Evolutionary conservation across 352 stramenopile species (phyloP).

Genomic region (Globisporangium emineosum): DNA sequence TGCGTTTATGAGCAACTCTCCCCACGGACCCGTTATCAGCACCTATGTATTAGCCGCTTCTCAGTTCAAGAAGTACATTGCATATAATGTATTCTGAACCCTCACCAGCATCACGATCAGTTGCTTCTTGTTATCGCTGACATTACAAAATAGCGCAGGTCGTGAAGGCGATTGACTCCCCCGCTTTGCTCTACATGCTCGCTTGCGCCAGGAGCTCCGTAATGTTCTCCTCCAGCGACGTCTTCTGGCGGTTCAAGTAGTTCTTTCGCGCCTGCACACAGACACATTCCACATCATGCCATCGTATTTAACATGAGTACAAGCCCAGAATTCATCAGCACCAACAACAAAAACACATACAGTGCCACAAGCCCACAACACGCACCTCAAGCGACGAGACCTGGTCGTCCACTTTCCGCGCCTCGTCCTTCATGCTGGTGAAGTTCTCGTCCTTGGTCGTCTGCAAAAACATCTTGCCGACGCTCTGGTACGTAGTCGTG

Average conservation of each 20-base stretch:
- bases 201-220: constrained; percentile 77
- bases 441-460: constrained; percentile 53
- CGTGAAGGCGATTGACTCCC: neutral
- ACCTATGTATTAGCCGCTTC: neutral
- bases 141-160: neutral
- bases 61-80: neutral
- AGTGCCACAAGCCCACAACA: neutral
- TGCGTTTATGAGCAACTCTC: neutral
- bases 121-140: constrained; percentile 9
- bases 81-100: constrained; percentile 23
- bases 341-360: neutral
- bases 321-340: neutral
- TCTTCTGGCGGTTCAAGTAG: constrained; percentile 78
- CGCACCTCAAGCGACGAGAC: constrained; percentile 65
- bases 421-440: constrained; percentile 51
- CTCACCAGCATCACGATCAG: neutral
- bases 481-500: constrained; percentile 68
- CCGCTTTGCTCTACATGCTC: constrained; percentile 26
- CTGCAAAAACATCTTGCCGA: constrained; percentile 86
- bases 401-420: constrained; percentile 60
- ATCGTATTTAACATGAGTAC: neutral
- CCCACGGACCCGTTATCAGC: neutral
- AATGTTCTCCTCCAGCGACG: constrained; percentile 79
- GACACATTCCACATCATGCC: neutral
- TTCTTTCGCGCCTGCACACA: constrained; percentile 58